These are phyloP conservation scores for Pachysolen tannophilus DNA, from an alignment of 805 yeast species.

Conservation along the genomic window DNA sequence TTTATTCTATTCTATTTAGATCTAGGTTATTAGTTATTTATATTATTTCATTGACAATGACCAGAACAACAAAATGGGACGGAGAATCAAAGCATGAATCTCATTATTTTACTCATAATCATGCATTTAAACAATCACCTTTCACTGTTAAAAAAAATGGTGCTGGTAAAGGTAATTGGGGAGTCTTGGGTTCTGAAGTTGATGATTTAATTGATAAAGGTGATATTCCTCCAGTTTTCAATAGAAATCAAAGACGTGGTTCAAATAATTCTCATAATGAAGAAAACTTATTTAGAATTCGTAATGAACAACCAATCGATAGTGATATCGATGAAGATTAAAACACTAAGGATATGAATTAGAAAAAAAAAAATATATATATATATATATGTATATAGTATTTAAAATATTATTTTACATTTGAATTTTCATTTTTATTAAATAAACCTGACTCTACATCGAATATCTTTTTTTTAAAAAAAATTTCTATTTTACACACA, in stretches of 20 bases:
- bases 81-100: conserved; percentile 51
- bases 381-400: too few species aligned
- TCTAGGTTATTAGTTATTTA: not conserved
- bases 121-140: conserved; percentile 62
- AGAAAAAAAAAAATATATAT: too few species aligned
- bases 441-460: too few species aligned
- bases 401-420: too few species aligned
- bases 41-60: conserved; percentile 35
- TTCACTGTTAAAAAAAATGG: conserved; percentile 76
- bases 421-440: too few species aligned
- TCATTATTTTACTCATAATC: conserved; percentile 74
- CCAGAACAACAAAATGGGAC: conserved; percentile 77
- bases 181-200: conserved; percentile 70
- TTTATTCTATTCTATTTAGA: conserved; percentile 10
- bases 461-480: too few species aligned
- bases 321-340: too few species aligned
- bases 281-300: too few species aligned
- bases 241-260: conserved; percentile 38
- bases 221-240: conserved; percentile 40
- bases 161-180: conserved; percentile 87
- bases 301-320: too few species aligned
- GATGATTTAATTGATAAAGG: conserved; percentile 54
- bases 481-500: too few species aligned
- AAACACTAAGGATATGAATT: too few species aligned
- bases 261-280: not conserved